phyloP scores from a whole-genome alignment of 805 yeast species.

The Ogataea naganishii region DNA sequence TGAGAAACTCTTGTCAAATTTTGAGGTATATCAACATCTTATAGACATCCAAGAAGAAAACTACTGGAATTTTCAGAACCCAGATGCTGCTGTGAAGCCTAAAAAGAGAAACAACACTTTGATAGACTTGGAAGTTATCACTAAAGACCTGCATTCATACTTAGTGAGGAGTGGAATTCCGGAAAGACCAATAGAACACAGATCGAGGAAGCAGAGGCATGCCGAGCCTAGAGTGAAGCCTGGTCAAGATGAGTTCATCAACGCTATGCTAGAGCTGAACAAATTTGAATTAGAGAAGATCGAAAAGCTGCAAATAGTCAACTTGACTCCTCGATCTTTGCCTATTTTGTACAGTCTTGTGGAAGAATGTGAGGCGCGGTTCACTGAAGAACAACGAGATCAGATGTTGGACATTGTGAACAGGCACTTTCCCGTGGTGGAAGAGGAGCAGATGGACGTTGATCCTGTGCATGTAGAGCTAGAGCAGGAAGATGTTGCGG shows the following conservation, averaged over 20 bases:
- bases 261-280: conserved; percentile 35
- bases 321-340: conserved; percentile 69
- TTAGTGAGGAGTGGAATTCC: conserved; percentile 21
- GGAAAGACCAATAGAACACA: conserved; percentile 20
- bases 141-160: conserved; percentile 37
- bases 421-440: conserved; percentile 41
- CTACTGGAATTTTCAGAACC: conserved; percentile 34
- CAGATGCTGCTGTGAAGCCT: conserved; percentile 17
- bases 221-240: conserved; percentile 10
- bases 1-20: conserved; percentile 54
- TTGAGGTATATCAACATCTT: conserved; percentile 53
- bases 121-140: conserved; percentile 40
- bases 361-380: conserved; percentile 89
- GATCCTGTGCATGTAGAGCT: conserved; percentile 7
- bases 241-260: conserved; percentile 2
- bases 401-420: conserved; percentile 47
- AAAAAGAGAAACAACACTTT: conserved; percentile 22
- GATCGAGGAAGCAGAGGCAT: conserved; percentile 27
- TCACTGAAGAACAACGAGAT: conserved; percentile 57
- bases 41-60: conserved; percentile 36
- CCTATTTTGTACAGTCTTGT: conserved; percentile 73
- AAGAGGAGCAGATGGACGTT: conserved; percentile 18
- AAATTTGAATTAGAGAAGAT: conserved; percentile 61
- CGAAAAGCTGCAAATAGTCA: conserved; percentile 78
- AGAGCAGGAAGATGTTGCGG: conserved; percentile 12